A percentile compares a stretch with the other conserved stretches of the same genome.
Evolutionary conservation across 1,284 basidiomycete species (phyloP).

Genomic region (Austroboletus niveus): DNA sequence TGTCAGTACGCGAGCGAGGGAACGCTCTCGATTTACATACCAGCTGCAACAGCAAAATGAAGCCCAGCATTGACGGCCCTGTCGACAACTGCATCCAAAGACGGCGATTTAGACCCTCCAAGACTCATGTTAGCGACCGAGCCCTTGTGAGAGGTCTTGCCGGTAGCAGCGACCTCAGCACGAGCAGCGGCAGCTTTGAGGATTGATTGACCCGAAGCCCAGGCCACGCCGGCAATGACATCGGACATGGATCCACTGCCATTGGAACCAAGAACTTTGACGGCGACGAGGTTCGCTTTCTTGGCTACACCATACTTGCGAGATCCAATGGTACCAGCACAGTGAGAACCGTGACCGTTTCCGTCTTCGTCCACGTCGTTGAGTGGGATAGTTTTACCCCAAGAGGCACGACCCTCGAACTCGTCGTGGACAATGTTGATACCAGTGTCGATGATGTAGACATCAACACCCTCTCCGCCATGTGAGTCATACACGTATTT

Average conservation of each 20-base stretch:
- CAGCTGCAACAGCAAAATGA: conserved; percentile 95
- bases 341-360: conserved; percentile 78
- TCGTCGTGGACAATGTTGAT: conserved; percentile 87
- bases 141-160: conserved; percentile 82
- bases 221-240: conserved; percentile 86
- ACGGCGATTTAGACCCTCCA: conserved; percentile 90
- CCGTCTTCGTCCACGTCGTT: conserved; percentile 78
- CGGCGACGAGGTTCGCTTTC: conserved; percentile 88
- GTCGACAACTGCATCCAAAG: conserved; percentile 87
- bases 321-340: conserved; percentile 81
- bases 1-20: background rate
- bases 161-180: conserved; percentile 61
- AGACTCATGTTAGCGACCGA: conserved; percentile 99
- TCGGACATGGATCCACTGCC: conserved; percentile 97
- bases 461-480: conserved; percentile 92
- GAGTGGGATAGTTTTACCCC: conserved; percentile 82
- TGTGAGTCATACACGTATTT: conserved; percentile 76
- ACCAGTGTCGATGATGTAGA: conserved; percentile 83
- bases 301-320: conserved; percentile 92
- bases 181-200: conserved; percentile 56
- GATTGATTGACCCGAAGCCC: conserved; percentile 71
- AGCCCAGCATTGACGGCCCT: conserved; percentile 81
- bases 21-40: conserved; percentile 41
- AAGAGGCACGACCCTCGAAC: conserved; percentile 82
- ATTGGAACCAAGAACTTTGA: conserved; percentile 95